These are phyloP conservation scores for Abortiporus biennis DNA, from an alignment of 1,284 basidiomycete genomes.

Conservation along the genomic window DNA sequence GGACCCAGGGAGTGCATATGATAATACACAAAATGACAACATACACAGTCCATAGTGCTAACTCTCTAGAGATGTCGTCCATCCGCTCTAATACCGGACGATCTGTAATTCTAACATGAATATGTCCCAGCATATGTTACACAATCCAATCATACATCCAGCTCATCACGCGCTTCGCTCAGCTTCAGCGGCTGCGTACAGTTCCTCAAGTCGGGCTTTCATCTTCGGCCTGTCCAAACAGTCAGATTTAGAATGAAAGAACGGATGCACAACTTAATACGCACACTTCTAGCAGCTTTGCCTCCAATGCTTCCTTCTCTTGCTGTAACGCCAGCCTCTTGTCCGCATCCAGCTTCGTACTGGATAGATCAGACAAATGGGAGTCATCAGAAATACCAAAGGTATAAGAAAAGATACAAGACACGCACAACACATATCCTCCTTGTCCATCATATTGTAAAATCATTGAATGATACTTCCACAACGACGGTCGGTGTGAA, in stretches of 20 bases:
- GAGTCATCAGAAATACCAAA: neutral
- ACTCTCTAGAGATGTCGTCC: neutral
- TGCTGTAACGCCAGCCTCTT: conserved; percentile 89
- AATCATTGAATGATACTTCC: conserved; percentile 94
- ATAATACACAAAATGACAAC: neutral
- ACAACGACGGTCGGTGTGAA: conserved; percentile 87
- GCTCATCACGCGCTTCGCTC: too few species aligned
- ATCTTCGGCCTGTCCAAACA: conserved; percentile 62
- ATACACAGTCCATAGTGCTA: neutral
- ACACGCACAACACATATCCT: conserved; percentile 77
- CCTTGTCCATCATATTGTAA: conserved; percentile 85
- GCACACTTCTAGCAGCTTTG: conserved; percentile 77
- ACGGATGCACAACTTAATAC: conserved; percentile 18
- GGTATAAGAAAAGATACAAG: conserved; percentile 4
- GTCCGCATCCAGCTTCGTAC: conserved; percentile 88
- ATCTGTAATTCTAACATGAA: too few species aligned
- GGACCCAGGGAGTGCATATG: too few species aligned
- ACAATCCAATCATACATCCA: too few species aligned
- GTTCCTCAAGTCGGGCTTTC: conserved; percentile 69
- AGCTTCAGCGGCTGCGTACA: conserved; percentile 38
- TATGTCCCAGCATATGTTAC: too few species aligned
- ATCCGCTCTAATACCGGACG: conserved; percentile 1
- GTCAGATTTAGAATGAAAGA: neutral
- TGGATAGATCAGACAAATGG: conserved; percentile 23
- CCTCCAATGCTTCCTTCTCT: conserved; percentile 84